phyloP scores from a whole-genome alignment of 176 grass and related monocot genomes.

The Musa troglodytarum region DNA sequence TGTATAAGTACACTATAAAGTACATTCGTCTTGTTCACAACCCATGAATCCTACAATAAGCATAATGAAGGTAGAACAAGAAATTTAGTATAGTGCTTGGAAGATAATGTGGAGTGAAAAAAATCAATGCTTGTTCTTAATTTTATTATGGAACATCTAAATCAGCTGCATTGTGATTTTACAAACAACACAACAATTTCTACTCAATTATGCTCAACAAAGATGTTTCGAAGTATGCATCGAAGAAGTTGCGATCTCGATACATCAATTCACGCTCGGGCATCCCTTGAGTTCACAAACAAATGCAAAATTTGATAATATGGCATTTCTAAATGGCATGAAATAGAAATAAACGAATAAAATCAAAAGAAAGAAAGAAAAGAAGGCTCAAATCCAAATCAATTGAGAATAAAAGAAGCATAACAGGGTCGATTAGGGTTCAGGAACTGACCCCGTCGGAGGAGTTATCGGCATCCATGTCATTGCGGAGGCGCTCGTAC shows the following conservation, averaged over 20 bases:
- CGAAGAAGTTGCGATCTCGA: neutral
- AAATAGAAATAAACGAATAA: neutral
- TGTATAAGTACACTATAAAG: too few species aligned
- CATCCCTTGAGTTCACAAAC: neutral
- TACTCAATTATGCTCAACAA: neutral
- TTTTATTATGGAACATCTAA: neutral
- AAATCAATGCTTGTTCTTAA: neutral
- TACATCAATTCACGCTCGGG: neutral
- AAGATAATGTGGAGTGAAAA: neutral
- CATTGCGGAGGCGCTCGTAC: slow-evolving; percentile 53
- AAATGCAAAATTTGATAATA: neutral
- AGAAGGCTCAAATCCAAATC: neutral
- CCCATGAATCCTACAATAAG: neutral
- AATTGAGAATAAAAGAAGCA: neutral
- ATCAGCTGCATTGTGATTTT: neutral
- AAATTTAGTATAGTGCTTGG: neutral
- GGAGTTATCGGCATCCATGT: slow-evolving; percentile 88
- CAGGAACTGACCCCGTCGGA: slow-evolving; percentile 58
- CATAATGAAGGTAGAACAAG: neutral
- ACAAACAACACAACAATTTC: neutral
- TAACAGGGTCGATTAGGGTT: neutral
- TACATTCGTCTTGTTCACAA: neutral
- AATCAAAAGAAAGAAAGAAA: neutral
- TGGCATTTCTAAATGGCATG: neutral
- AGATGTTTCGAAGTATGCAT: neutral